phyloP scores from a whole-genome alignment of 176 grass and related monocot species.

The Otatea glauca region DNA sequence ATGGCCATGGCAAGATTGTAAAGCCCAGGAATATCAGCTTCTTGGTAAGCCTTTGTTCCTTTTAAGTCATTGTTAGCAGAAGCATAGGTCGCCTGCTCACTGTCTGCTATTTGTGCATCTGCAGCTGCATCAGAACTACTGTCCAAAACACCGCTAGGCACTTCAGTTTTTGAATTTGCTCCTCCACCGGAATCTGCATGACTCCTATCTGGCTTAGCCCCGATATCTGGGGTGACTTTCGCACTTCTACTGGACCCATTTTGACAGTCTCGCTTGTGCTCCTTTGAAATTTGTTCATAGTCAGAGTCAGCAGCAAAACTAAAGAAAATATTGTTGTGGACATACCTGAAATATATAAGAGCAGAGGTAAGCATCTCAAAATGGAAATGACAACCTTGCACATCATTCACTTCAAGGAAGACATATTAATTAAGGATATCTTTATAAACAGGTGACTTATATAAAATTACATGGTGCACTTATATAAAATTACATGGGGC shows the following conservation, averaged over 20 bases:
- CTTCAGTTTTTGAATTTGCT: slow-evolving; percentile 36
- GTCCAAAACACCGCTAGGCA: slow-evolving; percentile 38
- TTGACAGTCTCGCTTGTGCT: slow-evolving; percentile 50
- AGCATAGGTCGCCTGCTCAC: slow-evolving; percentile 95
- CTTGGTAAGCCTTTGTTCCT: slow-evolving; percentile 98
- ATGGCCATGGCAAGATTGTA: slow-evolving; percentile 99
- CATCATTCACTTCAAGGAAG: not conserved
- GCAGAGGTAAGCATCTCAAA: slow-evolving; percentile 37
- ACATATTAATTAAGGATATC: not conserved
- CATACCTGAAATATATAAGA: slow-evolving; percentile 71
- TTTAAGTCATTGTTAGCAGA: slow-evolving; percentile 99
- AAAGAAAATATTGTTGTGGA: slow-evolving; percentile 99
- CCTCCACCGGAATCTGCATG: slow-evolving; percentile 1
- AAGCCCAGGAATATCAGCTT: slow-evolving; percentile 91
- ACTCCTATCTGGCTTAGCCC: slow-evolving; percentile 36
- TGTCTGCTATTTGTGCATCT: slow-evolving; percentile 82
- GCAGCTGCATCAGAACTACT: slow-evolving; percentile 50
- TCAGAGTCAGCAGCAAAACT: slow-evolving; percentile 94
- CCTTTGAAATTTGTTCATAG: slow-evolving; percentile 77
- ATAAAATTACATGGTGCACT: not conserved
- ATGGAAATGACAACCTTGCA: not conserved
- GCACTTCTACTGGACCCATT: slow-evolving; percentile 35
- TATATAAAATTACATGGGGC: not conserved
- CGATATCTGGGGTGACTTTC: slow-evolving; percentile 32
- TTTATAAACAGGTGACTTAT: not conserved